Percentiles rank a stretch among this genome's conserved stretches.
phyloP scores from a whole-genome alignment of 2,329 filamentous ascomycete species.

The Apiospora malaysiana region DNA sequence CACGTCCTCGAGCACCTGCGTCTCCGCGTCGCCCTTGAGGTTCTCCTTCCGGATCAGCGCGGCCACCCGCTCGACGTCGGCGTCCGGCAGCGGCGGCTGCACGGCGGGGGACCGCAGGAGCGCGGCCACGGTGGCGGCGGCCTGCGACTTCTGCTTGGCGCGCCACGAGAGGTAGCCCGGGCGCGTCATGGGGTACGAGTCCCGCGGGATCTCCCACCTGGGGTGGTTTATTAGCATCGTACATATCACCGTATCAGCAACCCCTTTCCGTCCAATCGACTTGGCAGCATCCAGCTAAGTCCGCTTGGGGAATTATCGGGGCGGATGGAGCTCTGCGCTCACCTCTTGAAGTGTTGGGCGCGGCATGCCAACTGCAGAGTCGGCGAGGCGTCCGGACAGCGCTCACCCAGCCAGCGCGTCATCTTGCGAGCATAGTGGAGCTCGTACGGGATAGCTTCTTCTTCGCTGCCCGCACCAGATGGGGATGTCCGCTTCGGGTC shows the following conservation, averaged over 20 bases:
- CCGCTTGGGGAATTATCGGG: not conserved
- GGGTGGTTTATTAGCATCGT: not conserved
- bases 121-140: slow-evolving; percentile 58
- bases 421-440: slow-evolving; percentile 83
- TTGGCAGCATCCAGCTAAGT: not conserved
- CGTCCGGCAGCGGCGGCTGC: slow-evolving; percentile 45
- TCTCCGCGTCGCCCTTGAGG: slow-evolving; percentile 67
- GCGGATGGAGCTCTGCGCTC: slow-evolving; percentile 24
- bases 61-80: slow-evolving; percentile 67
- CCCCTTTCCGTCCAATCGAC: too few relatives aligned
- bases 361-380: slow-evolving; percentile 77
- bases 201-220: slow-evolving; percentile 80
- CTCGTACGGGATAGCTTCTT: slow-evolving; percentile 68
- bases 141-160: slow-evolving; percentile 73
- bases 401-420: slow-evolving; percentile 72
- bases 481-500: slow-evolving; percentile 66
- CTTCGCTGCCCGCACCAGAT: slow-evolving; percentile 33
- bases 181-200: slow-evolving; percentile 75
- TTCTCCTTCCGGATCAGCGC: slow-evolving; percentile 81
- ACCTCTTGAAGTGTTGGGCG: slow-evolving; percentile 82
- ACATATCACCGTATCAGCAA: not conserved
- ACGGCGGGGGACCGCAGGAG: slow-evolving; percentile 51
- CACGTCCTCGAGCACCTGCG: slow-evolving; percentile 81
- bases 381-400: slow-evolving; percentile 67
- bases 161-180: slow-evolving; percentile 83